A percentile compares a stretch with the other conserved stretches of the same genome.
phyloP scores from a whole-genome alignment of 108 stramenopile genomes.

The Aurantiochytrium sp. region DNA sequence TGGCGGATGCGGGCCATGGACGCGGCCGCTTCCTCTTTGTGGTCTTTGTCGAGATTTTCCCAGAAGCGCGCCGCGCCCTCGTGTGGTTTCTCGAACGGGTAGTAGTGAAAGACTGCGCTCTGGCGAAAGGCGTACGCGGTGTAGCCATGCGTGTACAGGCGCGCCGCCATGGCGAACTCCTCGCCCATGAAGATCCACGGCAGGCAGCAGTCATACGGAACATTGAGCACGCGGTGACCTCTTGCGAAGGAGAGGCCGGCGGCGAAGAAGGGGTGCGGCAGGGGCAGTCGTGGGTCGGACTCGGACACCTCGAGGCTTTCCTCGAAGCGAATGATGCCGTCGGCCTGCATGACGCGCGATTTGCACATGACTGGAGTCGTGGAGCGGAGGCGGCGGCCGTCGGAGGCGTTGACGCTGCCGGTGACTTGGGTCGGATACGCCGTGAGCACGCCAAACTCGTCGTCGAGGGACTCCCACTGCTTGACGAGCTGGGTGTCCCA shows the following conservation, averaged over 20 bases:
- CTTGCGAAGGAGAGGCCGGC: conserved; percentile 78
- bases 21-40: background rate
- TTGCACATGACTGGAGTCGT: conserved; percentile 12
- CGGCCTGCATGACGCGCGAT: background rate
- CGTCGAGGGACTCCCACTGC: conserved; percentile 30
- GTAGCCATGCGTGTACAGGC: conserved; percentile 71
- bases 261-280: conserved; percentile 75
- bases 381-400: background rate
- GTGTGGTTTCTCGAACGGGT: conserved; percentile 59
- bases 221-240: conserved; percentile 47
- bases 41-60: background rate
- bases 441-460: conserved; percentile 57
- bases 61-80: conserved; percentile 29
- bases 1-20: background rate
- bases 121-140: conserved; percentile 69
- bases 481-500: conserved; percentile 68
- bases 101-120: conserved; percentile 72
- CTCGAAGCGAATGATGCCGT: background rate
- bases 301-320: background rate
- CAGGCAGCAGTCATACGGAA: conserved; percentile 68
- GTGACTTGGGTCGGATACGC: conserved; percentile 60
- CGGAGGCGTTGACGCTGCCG: background rate
- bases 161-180: conserved; percentile 74
- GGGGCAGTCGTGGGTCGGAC: conserved; percentile 43
- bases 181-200: conserved; percentile 81